phyloP scores from a whole-genome alignment of 371 early-diverging fungal species.

The Capillidium heterosporum region DNA sequence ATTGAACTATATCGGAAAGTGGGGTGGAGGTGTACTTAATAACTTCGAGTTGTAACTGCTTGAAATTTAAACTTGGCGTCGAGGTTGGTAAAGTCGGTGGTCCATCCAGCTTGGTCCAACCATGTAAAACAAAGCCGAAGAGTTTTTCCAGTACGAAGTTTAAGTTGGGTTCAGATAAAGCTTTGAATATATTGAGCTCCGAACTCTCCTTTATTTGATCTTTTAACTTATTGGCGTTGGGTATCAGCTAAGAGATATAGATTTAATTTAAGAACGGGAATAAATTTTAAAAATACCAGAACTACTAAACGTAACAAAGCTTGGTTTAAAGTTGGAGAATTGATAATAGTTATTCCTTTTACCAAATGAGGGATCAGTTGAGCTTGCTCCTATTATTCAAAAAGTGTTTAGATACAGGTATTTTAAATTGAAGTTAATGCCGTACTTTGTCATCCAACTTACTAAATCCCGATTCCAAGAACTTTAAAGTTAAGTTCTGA shows the following conservation, averaged over 20 bases:
- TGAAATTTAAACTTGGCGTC: not conserved
- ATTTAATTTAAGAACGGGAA: not conserved
- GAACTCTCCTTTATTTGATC: not conserved
- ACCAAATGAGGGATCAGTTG: not conserved
- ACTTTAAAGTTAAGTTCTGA: slow-evolving; percentile 1
- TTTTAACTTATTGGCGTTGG: not conserved
- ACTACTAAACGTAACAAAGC: not conserved
- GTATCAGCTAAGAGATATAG: not conserved
- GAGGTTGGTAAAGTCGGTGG: not conserved
- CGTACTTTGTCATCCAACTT: not conserved
- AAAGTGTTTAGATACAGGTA: not conserved
- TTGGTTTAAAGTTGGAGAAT: not conserved
- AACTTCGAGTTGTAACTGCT: not conserved
- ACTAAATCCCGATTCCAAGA: not conserved
- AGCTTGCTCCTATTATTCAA: not conserved
- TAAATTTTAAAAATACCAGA: not conserved
- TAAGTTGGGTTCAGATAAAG: not conserved
- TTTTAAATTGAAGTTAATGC: not conserved
- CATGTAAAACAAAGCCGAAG: not conserved
- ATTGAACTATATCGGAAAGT: not conserved
- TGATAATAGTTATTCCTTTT: not conserved
- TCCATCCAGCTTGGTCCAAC: not conserved
- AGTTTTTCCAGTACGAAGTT: not conserved
- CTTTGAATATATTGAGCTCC: not conserved
- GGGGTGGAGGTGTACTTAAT: not conserved